Base-by-base conservation (phyloP, 345 rosid genomes). In the Rhodamnia rubescens region DNA sequence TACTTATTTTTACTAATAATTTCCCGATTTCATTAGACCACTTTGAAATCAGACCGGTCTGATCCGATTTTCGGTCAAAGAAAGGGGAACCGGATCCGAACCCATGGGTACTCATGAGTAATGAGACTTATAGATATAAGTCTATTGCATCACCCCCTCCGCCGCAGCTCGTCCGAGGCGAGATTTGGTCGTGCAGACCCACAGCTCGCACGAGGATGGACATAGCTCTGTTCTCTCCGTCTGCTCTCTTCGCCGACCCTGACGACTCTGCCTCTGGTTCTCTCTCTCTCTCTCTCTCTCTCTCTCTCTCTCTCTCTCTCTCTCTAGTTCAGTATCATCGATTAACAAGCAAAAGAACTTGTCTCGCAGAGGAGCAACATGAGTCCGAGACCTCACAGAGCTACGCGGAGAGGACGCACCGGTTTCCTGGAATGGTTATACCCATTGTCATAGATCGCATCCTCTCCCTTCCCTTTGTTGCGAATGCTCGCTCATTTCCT, bases 171-270 rank as follows among this genome's bases (percentile, higher is more conserved):
- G 59, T n/a, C 83, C 7, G 53, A 51, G 53, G 21, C 26, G 83
- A 81, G 83, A 24, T 44, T 51, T 27, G 83, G 54, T 53, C 53
- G 83, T 24, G 53, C n/a, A 53, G 49, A 2, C 50, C 26, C 14
- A 11, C 11, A 0, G 53, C 50, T 9, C 57, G 1, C 22, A 22
- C n/a, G 52, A 42, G 81, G 81, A 97, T 95, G 99, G 99, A 97
- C 91, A 93, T 93, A 54, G 98, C 99, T 80, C 92, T 95, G 82
- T 97, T 97, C 91, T 97, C 99, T n/a, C 94, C 98, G 50, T 93
- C 98, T 49, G 91, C 98, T 15, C 98, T 97, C 74, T 97, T 95
- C 89, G 93, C 93, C 82, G 98, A 87, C 55, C 92, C 90, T 53
- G 94, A 86, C 83, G 95, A 91, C 82, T 69, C 78, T 69, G 87